Conservation (phyloP, 371 early-diverging fungal species). For the Apophysomyces elegans region DNA sequence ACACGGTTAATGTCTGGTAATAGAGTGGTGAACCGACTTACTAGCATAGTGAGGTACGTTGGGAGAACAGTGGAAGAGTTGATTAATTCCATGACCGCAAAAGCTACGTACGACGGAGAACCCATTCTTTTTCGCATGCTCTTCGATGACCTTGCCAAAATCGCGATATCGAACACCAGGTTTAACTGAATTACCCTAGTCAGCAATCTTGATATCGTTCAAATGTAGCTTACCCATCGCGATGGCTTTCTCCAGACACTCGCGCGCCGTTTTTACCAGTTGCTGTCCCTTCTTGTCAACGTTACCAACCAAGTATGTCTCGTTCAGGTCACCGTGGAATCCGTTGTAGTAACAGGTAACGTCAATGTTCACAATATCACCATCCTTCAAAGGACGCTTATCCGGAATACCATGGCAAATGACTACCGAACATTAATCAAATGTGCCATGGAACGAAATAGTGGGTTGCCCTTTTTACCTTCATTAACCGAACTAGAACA, state of each 20-base stretch:
- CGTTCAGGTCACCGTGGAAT: constrained; percentile 93
- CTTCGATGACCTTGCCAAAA: constrained; percentile 90
- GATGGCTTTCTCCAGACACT: constrained; percentile 89
- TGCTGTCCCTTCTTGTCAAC: constrained; percentile 77
- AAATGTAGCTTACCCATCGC: constrained; percentile 64
- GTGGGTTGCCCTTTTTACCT: constrained; percentile 25
- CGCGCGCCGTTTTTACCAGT: constrained; percentile 79
- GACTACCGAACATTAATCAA: constrained; percentile 32
- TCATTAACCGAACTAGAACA: constrained; percentile 61
- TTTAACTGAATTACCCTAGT: constrained; percentile 58
- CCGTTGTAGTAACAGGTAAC: constrained; percentile 85
- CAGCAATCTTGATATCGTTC: background rate
- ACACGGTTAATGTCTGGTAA: background rate
- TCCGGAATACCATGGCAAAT: constrained; percentile 96
- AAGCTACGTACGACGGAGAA: constrained; percentile 94
- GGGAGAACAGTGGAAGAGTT: constrained; percentile 89
- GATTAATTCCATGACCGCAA: constrained; percentile 94
- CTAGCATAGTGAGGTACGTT: constrained; percentile 96
- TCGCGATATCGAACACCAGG: constrained; percentile 94
- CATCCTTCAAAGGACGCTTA: constrained; percentile 81
- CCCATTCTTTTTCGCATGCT: constrained; percentile 81
- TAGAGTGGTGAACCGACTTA: constrained; percentile 31
- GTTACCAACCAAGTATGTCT: constrained; percentile 86
- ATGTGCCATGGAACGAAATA: background rate
- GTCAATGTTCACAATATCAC: constrained; percentile 94